Conservation (phyloP, 2,329 filamentous ascomycete genomes). For the Magnaporthiopsis poae region DNA sequence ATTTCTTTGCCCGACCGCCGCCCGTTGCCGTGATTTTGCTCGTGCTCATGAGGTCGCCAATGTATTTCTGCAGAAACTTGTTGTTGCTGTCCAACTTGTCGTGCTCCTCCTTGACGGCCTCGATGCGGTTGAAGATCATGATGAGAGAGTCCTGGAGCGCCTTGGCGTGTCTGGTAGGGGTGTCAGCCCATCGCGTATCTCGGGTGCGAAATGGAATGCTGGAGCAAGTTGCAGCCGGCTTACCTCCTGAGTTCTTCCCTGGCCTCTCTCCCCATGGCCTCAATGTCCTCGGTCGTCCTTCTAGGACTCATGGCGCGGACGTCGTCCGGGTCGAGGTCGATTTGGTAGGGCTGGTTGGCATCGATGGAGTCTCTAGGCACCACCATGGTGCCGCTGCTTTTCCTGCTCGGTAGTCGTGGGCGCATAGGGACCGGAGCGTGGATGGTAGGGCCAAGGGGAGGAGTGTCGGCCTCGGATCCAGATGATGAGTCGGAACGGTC, state of each 20-base stretch:
- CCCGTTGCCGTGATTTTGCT: slow-evolving; percentile 56
- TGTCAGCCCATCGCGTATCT: not conserved
- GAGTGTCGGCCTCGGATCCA: slow-evolving; percentile 20
- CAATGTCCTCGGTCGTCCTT: slow-evolving; percentile 80
- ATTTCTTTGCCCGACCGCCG: slow-evolving; percentile 43
- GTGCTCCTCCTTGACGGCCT: slow-evolving; percentile 86
- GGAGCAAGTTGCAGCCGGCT: slow-evolving; percentile 14
- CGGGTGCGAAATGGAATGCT: slow-evolving; percentile 9
- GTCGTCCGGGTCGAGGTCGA: slow-evolving; percentile 74
- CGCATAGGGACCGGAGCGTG: slow-evolving; percentile 46
- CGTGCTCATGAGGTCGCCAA: slow-evolving; percentile 88
- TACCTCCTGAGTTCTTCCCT: slow-evolving; percentile 54
- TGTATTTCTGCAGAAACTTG: slow-evolving; percentile 95
- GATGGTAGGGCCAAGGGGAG: slow-evolving; percentile 21
- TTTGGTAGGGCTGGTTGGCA: slow-evolving; percentile 61
- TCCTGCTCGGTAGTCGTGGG: slow-evolving; percentile 61
- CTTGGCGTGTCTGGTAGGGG: slow-evolving; percentile 63
- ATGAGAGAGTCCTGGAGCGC: slow-evolving; percentile 79
- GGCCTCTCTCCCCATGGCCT: slow-evolving; percentile 75
- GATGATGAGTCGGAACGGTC: slow-evolving; percentile 25
- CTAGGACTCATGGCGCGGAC: slow-evolving; percentile 90
- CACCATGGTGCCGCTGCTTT: slow-evolving; percentile 74
- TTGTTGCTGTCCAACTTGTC: slow-evolving; percentile 96
- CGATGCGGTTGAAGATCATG: slow-evolving; percentile 84
- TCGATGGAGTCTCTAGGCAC: slow-evolving; percentile 63